Conservation (phyloP, 345 rosid genomes). For the Lenwebbia sp. region DNA sequence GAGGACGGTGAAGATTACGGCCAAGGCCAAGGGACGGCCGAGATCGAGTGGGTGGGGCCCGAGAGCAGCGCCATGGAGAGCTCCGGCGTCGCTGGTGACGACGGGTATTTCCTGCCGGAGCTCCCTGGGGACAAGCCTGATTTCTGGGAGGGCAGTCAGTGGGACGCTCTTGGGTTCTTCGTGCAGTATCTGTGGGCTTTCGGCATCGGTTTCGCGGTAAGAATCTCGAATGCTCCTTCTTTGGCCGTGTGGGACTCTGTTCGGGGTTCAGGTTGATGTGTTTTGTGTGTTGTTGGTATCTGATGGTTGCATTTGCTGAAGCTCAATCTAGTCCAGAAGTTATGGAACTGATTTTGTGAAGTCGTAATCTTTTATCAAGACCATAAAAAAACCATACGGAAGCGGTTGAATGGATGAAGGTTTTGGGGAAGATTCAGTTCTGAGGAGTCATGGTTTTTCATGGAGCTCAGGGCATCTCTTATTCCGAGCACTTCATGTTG, state of each 20-base stretch:
- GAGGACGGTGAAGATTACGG: constrained; percentile 13
- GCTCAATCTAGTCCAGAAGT: not conserved
- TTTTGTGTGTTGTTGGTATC: not conserved
- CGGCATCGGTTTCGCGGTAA: constrained; percentile 73
- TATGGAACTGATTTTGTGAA: not conserved
- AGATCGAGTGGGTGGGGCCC: constrained; percentile 15
- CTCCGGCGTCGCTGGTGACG: constrained; percentile 8
- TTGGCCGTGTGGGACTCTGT: not conserved
- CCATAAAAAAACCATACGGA: not conserved
- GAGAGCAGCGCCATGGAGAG: constrained; percentile 11
- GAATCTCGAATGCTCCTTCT: not conserved
- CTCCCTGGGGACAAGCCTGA: constrained; percentile 55
- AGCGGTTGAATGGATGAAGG: not conserved
- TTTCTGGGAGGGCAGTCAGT: constrained; percentile 80
- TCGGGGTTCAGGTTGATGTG: not conserved
- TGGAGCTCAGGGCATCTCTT: not conserved
- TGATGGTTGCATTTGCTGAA: not conserved
- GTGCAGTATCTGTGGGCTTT: constrained; percentile 89
- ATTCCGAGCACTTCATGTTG: not conserved
- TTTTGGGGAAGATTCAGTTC: not conserved
- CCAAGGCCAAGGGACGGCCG: constrained; percentile 3
- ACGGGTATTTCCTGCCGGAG: constrained; percentile 31
- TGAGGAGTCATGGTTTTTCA: not conserved
- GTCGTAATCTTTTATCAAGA: not conserved
- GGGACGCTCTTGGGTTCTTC: constrained; percentile 79